A percentile compares a stretch with the other conserved stretches of the same genome.
Conservation (phyloP, 108 stramenopile species). For the Aurantiochytrium sp. region DNA sequence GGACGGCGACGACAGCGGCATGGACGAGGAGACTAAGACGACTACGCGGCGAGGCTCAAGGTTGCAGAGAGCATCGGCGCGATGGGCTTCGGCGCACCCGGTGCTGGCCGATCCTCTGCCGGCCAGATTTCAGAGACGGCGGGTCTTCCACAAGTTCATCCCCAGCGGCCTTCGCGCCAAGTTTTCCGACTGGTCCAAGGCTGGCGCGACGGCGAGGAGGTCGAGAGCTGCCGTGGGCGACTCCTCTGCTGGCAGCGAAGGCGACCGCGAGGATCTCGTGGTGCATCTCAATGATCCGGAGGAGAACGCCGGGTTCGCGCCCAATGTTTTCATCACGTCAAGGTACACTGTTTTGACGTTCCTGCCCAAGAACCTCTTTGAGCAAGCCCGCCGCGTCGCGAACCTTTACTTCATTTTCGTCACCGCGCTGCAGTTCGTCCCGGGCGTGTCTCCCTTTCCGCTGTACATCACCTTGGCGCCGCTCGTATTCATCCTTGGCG, state of each 20-base stretch:
- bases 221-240: too few species aligned
- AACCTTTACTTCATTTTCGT: conserved; percentile 93
- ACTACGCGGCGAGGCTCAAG: too few species aligned
- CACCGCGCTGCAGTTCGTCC: conserved; percentile 72
- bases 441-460: conserved; percentile 66
- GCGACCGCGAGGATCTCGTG: background rate
- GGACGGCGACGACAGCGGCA: too few species aligned
- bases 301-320: background rate
- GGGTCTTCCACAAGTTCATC: background rate
- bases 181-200: background rate
- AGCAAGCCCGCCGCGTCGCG: conserved; percentile 49
- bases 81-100: background rate
- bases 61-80: too few species aligned
- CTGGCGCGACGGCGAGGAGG: too few species aligned
- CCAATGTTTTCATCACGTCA: background rate
- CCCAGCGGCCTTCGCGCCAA: background rate
- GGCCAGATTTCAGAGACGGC: background rate
- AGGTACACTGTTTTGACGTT: background rate
- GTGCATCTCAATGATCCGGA: background rate
- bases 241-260: background rate
- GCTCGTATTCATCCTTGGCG: conserved; percentile 68
- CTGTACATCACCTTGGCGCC: conserved; percentile 92
- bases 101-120: background rate
- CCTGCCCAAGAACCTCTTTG: background rate
- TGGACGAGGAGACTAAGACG: too few species aligned